Evolutionary conservation across 2,329 filamentous ascomycete genomes (phyloP).

Genomic region (Botrytis squamosa): DNA sequence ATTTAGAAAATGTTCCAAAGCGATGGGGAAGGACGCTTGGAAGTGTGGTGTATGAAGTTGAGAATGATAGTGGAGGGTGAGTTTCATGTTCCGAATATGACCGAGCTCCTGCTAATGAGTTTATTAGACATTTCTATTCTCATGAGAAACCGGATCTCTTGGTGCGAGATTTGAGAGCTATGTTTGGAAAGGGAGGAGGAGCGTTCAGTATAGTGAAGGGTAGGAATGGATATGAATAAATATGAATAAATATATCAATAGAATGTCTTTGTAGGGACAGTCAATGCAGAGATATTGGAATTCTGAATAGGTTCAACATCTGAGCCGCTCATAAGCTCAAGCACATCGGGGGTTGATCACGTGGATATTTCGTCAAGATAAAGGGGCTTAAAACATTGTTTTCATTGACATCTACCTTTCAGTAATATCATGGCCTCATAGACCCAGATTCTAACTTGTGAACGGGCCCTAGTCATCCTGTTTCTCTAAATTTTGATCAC

Average conservation of each 20-base stretch:
- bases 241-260: not conserved
- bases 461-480: not conserved
- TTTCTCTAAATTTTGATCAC: not conserved
- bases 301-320: not conserved
- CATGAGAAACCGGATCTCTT: not conserved
- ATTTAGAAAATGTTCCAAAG: not conserved
- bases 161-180: not conserved
- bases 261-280: accelerated
- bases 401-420: not conserved
- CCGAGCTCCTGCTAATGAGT: too few relatives aligned
- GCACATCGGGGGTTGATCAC: not conserved
- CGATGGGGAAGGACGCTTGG: not conserved
- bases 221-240: not conserved
- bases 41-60: not conserved
- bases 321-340: not conserved
- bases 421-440: not conserved
- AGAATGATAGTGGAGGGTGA: not conserved
- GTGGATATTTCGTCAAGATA: not conserved
- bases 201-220: not conserved
- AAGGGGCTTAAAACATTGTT: not conserved
- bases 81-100: too few relatives aligned
- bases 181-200: not conserved
- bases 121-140: not conserved
- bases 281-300: not conserved
- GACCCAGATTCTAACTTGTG: not conserved